These are phyloP conservation scores for Acer saccharum DNA, from an alignment of 345 rosid species.

Conservation along the genomic window DNA sequence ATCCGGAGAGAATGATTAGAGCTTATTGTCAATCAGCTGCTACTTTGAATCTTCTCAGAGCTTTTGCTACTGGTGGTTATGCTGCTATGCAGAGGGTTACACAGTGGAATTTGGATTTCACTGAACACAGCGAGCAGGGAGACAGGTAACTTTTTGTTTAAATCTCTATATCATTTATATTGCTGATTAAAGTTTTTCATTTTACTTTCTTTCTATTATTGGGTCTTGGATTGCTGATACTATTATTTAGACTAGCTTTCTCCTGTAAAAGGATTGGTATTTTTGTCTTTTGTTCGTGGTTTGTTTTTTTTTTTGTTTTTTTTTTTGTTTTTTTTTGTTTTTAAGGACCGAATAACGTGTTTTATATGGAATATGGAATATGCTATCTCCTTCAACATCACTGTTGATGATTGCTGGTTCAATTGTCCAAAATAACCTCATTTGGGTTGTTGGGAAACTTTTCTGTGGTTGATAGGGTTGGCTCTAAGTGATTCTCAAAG, in stretches of 20 bases:
- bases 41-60: conserved; percentile 73
- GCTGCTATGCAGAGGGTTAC: conserved; percentile 88
- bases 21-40: conserved; percentile 82
- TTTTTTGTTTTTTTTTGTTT: neutral
- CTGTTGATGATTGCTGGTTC: neutral
- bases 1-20: conserved; percentile 72
- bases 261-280: neutral
- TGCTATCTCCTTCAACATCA: conserved; percentile 11
- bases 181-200: too few species aligned
- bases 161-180: too few species aligned
- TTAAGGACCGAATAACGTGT: neutral
- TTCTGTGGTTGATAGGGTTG: neutral
- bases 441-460: neutral
- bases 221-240: neutral
- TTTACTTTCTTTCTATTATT: neutral
- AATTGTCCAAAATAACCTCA: conserved; percentile 5
- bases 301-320: neutral
- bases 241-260: neutral
- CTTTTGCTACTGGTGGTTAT: conserved; percentile 82
- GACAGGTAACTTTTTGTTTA: conserved; percentile 44
- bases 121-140: conserved; percentile 68
- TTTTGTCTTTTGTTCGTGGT: neutral
- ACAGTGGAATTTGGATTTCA: conserved; percentile 81
- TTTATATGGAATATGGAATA: neutral
- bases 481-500: neutral